These are phyloP conservation scores for Aegilops speltoides DNA, from an alignment of 176 grass and related monocot genomes.

Conservation along the genomic window DNA sequence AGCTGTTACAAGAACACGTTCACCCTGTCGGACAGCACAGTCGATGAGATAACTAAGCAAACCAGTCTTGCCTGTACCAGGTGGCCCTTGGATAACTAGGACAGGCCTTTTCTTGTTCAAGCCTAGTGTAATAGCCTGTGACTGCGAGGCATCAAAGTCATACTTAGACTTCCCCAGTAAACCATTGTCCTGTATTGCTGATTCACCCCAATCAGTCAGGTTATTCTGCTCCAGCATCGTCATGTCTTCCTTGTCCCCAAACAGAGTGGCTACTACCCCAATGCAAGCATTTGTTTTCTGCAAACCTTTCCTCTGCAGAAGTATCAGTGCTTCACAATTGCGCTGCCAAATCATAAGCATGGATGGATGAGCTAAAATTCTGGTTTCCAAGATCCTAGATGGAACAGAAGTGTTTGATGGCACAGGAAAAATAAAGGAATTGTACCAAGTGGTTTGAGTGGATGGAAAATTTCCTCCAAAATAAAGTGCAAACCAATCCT, in stretches of 20 bases:
- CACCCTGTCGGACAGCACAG: slow-evolving; percentile 64
- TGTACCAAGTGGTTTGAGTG: background rate
- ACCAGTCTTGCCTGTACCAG: slow-evolving; percentile 87
- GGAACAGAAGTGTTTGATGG: background rate
- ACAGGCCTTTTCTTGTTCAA: slow-evolving; percentile 78
- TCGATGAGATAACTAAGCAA: slow-evolving; percentile 68
- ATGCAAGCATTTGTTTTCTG: slow-evolving; percentile 79
- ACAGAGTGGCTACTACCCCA: slow-evolving; percentile 74
- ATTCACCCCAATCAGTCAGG: slow-evolving; percentile 49
- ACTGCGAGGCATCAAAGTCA: slow-evolving; percentile 70
- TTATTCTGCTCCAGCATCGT: slow-evolving; percentile 59
- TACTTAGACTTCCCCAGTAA: slow-evolving; percentile 24
- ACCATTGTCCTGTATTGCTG: slow-evolving; percentile 28
- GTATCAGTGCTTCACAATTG: slow-evolving; percentile 86
- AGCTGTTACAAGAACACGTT: slow-evolving; percentile 83
- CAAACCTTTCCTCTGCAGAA: slow-evolving; percentile 83
- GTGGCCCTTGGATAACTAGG: slow-evolving; percentile 79
- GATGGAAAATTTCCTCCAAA: background rate
- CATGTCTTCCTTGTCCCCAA: slow-evolving; percentile 80
- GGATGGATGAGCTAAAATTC: slow-evolving; percentile 3
- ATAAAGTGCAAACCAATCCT: background rate
- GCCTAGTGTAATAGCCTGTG: slow-evolving; percentile 61
- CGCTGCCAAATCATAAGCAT: slow-evolving; percentile 54
- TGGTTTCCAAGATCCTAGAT: background rate
- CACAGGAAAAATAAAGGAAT: background rate